phyloP scores from a whole-genome alignment of 192 early-diverging fungal genomes.

The Backusella westeae region DNA sequence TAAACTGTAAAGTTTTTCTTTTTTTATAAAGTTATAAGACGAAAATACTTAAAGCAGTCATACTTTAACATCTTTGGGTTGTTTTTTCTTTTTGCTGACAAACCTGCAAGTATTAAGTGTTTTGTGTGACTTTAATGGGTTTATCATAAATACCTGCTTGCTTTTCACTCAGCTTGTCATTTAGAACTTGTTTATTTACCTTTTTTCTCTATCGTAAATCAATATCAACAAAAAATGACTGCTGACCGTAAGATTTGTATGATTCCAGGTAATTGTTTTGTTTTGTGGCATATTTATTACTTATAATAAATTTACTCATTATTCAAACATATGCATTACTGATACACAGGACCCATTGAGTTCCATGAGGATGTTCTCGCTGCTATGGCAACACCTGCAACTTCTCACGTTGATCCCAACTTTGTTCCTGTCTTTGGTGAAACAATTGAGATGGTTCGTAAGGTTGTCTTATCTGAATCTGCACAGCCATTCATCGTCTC shows the following conservation, averaged over 20 bases:
- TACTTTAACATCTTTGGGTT: not conserved
- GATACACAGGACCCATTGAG: conserved; percentile 80
- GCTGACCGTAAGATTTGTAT: conserved; percentile 79
- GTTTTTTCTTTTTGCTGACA: conserved; percentile 3
- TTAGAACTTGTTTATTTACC: not conserved
- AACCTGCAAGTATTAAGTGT: conserved; percentile 8
- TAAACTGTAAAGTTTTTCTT: conserved; percentile 9
- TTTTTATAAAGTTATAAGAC: conserved; percentile 7
- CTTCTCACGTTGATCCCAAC: conserved; percentile 88
- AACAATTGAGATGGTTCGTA: conserved; percentile 76
- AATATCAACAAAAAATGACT: conserved; percentile 18
- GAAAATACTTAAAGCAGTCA: not conserved
- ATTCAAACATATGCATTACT: not conserved
- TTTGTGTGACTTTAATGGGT: not conserved
- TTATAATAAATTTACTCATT: not conserved
- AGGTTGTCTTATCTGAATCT: conserved; percentile 74
- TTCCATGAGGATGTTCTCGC: conserved; percentile 84
- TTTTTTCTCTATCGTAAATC: not conserved
- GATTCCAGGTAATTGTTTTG: conserved; percentile 72
- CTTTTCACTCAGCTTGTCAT: not conserved
- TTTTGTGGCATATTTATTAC: not conserved
- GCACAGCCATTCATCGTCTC: conserved; percentile 94
- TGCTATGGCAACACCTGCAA: conserved; percentile 86
- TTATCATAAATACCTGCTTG: not conserved
- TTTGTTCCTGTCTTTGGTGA: conserved; percentile 89